Conservation (phyloP, 2,329 filamentous ascomycete species). For the Exophiala bonariae region DNA sequence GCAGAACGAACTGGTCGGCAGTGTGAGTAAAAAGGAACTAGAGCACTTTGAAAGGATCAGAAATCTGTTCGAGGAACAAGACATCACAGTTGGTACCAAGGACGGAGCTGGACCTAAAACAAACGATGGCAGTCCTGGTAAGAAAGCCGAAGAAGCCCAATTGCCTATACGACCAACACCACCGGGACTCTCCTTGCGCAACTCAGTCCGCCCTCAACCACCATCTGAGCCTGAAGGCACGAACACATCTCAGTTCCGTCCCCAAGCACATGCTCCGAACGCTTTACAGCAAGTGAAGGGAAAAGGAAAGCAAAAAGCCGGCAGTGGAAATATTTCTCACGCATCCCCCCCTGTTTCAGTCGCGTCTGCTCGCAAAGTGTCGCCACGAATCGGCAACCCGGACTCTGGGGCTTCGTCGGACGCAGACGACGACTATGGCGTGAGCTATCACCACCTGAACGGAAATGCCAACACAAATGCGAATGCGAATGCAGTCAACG, state of each 20-base stretch:
- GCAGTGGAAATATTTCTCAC: conserved; percentile 11
- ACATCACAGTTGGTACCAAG: conserved; percentile 34
- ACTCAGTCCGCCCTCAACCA: not conserved
- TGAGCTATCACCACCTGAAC: conserved; percentile 33
- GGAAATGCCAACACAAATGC: too few relatives aligned
- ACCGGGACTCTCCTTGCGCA: conserved; percentile 6
- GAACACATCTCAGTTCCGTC: too few relatives aligned
- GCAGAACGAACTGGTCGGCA: conserved; percentile 82
- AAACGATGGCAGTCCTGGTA: conserved; percentile 32
- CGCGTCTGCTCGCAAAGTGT: conserved; percentile 11
- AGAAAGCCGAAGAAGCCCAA: conserved; percentile 25
- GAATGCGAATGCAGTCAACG: conserved; percentile 31
- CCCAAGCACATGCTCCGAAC: not conserved
- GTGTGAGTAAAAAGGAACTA: conserved; percentile 88
- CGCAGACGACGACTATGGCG: conserved; percentile 36
- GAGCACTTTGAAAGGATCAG: conserved; percentile 87
- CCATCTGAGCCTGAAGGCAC: not conserved
- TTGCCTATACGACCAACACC: conserved; percentile 29
- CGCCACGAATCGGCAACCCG: conserved; percentile 24
- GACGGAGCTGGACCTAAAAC: conserved; percentile 30
- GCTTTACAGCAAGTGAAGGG: conserved; percentile 15
- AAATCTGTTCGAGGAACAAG: conserved; percentile 69
- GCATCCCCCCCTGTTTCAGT: not conserved
- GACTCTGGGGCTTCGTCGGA: conserved; percentile 28
- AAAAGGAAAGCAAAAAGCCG: conserved; percentile 26